These are phyloP conservation scores for Nidularia pulvinata DNA, from an alignment of 768 basidiomycete species.

Conservation along the genomic window DNA sequence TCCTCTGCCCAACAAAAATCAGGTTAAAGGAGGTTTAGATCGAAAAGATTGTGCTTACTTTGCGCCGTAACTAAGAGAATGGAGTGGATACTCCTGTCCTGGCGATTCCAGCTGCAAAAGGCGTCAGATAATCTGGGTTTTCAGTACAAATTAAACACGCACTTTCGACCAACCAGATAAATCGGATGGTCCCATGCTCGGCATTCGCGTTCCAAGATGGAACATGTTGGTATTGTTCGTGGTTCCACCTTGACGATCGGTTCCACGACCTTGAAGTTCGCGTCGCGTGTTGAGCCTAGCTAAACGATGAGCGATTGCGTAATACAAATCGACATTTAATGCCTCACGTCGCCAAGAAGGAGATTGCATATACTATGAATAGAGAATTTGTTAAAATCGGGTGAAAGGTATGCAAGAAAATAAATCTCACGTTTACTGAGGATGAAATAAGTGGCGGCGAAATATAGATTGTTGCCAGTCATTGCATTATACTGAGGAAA, in stretches of 20 bases:
- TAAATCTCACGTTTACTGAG: constrained; percentile 58
- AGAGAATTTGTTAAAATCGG: background rate
- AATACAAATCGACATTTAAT: background rate
- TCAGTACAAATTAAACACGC: background rate
- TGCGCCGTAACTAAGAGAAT: no score
- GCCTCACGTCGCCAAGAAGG: constrained; percentile 62
- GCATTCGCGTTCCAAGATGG: constrained; percentile 43
- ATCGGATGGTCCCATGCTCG: constrained; percentile 29
- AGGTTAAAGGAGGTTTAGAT: no score
- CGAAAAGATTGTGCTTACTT: no score
- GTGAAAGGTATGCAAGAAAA: background rate
- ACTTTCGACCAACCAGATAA: background rate
- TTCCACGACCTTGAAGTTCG: constrained; percentile 50
- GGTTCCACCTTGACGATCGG: constrained; percentile 40
- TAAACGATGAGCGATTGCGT: background rate
- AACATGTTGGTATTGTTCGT: constrained; percentile 50
- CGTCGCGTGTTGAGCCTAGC: constrained; percentile 61
- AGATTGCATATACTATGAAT: constrained; percentile 56
- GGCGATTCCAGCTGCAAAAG: no score
- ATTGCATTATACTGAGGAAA: constrained; percentile 50
- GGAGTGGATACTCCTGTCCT: no score
- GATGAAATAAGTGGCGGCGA: constrained; percentile 61
- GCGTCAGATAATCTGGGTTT: background rate
- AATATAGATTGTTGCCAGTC: constrained; percentile 56
- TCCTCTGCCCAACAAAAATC: no score